Conservation (phyloP, 176 grass and related monocot genomes). For the Triticum turgidum region DNA sequence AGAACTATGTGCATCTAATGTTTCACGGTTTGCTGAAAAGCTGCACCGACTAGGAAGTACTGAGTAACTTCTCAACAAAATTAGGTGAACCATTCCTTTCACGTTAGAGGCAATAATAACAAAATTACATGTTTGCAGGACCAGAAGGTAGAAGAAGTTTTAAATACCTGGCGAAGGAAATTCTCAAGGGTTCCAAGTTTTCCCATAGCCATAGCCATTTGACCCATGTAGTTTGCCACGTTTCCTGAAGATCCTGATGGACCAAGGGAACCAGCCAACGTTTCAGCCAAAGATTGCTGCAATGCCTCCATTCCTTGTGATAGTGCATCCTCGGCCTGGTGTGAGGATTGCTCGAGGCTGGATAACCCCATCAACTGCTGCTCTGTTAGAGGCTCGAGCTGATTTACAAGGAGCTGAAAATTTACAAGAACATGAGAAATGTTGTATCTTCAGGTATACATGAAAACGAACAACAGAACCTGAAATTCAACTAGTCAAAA, state of each 20-base stretch:
- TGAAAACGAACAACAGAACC: background rate
- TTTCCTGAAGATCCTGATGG: slow-evolving; percentile 78
- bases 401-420: slow-evolving; percentile 73
- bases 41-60: background rate
- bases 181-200: slow-evolving; percentile 96
- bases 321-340: slow-evolving; percentile 95
- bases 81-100: slow-evolving; percentile 5
- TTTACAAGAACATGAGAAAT: slow-evolving; percentile 5
- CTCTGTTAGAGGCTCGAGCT: slow-evolving; percentile 93
- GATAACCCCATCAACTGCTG: slow-evolving; percentile 69
- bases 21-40: slow-evolving; percentile 11
- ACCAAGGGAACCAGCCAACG: slow-evolving; percentile 78
- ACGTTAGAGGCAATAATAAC: background rate
- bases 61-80: background rate
- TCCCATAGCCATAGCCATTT: slow-evolving; percentile 99
- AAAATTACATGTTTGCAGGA: background rate
- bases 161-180: slow-evolving; percentile 84
- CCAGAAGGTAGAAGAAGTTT: background rate
- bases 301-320: slow-evolving; percentile 97
- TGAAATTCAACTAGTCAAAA: background rate
- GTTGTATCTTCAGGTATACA: slow-evolving; percentile 22
- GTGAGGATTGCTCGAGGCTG: slow-evolving; percentile 88
- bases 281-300: slow-evolving; percentile 94
- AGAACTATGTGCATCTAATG: slow-evolving; percentile 11
- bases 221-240: slow-evolving; percentile 98